A percentile compares a stretch with the other conserved stretches of the same genome.
These are phyloP conservation scores for Saccharomycopsis amapae DNA, from an alignment of 805 yeast species.

Conservation along the genomic window DNA sequence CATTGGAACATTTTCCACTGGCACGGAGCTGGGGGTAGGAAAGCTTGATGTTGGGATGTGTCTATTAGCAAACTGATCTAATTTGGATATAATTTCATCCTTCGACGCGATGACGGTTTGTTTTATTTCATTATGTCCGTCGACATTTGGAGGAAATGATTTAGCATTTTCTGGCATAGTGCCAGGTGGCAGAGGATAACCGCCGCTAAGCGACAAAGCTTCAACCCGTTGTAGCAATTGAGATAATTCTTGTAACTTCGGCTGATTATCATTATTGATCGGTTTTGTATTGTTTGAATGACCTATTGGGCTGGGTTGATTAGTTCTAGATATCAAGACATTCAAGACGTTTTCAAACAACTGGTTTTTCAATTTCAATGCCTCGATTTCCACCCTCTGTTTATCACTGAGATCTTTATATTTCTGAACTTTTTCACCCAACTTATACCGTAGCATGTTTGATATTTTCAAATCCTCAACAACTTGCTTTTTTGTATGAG, in stretches of 20 bases:
- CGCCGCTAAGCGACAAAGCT: not conserved
- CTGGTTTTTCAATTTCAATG: not conserved
- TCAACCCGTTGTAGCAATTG: not conserved
- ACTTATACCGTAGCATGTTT: not conserved
- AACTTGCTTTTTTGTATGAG: no score
- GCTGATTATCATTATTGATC: not conserved
- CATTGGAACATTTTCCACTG: no score
- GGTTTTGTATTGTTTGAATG: not conserved
- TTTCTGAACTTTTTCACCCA: not conserved
- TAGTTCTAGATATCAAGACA: not conserved
- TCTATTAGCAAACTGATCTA: not conserved
- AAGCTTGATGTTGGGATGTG: not conserved
- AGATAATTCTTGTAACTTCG: not conserved
- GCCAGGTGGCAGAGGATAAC: no score
- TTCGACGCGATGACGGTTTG: not conserved
- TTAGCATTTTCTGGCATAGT: no score
- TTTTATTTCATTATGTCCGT: not conserved
- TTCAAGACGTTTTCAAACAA: not conserved
- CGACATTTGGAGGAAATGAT: not conserved
- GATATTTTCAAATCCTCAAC: not conserved
- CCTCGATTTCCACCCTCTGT: constrained; percentile 3
- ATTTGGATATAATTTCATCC: not conserved
- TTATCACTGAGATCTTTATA: not conserved
- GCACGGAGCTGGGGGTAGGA: no score
- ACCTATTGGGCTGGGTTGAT: no score